A percentile compares a stretch with the other conserved stretches of the same genome.
Conservation (phyloP, 2,329 filamentous ascomycete species). For the Lasiodiplodia sp. region DNA sequence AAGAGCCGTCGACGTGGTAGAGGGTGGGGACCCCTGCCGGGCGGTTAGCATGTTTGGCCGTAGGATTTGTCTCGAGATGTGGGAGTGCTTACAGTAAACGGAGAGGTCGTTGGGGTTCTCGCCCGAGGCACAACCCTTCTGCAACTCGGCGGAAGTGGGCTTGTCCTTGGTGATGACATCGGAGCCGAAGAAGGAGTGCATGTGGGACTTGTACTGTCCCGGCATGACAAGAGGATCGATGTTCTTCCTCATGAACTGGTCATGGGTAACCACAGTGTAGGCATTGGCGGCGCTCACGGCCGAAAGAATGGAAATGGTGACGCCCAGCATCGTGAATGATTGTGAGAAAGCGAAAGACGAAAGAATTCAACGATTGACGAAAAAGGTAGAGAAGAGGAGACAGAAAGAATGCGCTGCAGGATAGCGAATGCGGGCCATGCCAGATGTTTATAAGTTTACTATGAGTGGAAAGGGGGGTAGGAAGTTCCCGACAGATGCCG, state of each 20-base stretch:
- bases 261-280: conserved; percentile 32
- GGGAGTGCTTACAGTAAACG: conserved; percentile 48
- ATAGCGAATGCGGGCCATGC: neutral
- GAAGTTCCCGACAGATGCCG: neutral
- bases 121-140: conserved; percentile 54
- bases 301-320: conserved; percentile 28
- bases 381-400: conserved; percentile 20
- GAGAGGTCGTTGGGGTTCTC: conserved; percentile 58
- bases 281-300: conserved; percentile 27
- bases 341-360: neutral
- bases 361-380: conserved; percentile 26
- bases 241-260: conserved; percentile 55
- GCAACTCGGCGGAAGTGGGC: conserved; percentile 49
- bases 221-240: conserved; percentile 55
- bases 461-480: neutral
- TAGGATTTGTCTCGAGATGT: too few species aligned
- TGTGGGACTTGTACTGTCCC: conserved; percentile 51
- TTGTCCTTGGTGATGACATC: conserved; percentile 51
- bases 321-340: conserved; percentile 15
- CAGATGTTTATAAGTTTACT: conserved; percentile 7
- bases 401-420: neutral
- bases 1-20: conserved; percentile 46
- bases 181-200: conserved; percentile 56
- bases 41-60: neutral
- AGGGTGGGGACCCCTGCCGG: conserved; percentile 52